Conservation (phyloP, 306 rosid genomes). For the Gynostemma pentaphyllum region DNA sequence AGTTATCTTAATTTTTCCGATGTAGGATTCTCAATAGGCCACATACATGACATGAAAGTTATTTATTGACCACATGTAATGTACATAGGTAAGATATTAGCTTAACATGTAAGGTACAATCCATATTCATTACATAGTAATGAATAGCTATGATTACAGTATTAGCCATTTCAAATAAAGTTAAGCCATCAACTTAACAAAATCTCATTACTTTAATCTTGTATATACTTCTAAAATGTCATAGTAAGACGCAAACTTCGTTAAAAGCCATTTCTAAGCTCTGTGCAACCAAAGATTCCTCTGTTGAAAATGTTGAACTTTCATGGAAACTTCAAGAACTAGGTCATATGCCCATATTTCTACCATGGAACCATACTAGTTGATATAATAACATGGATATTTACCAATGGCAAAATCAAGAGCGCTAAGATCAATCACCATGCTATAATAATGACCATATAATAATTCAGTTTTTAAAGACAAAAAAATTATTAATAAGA, state of each 20-base stretch:
- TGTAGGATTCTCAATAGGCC: too few relatives aligned
- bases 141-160: too few relatives aligned
- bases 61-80: constrained; percentile 30
- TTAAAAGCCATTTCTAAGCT: constrained; percentile 95
- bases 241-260: constrained; percentile 80
- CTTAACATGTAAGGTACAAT: too few relatives aligned
- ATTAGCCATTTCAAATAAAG: not conserved
- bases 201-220: constrained; percentile 58
- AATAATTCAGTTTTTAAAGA: too few relatives aligned
- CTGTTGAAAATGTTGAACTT: constrained; percentile 78
- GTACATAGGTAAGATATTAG: constrained; percentile 7
- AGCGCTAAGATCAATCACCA: too few relatives aligned
- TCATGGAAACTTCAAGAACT: constrained; percentile 88
- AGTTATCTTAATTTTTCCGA: too few relatives aligned
- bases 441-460: too few relatives aligned
- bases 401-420: too few relatives aligned
- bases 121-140: too few relatives aligned
- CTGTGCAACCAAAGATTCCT: constrained; percentile 69
- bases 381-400: too few relatives aligned
- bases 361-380: constrained; percentile 90
- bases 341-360: constrained; percentile 95
- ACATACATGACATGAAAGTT: too few relatives aligned
- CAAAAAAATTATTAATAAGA: too few relatives aligned
- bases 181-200: constrained; percentile 2
- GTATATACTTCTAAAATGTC: constrained; percentile 86